phyloP scores from a whole-genome alignment of 345 rosid species.

The Kandelia obovata region DNA sequence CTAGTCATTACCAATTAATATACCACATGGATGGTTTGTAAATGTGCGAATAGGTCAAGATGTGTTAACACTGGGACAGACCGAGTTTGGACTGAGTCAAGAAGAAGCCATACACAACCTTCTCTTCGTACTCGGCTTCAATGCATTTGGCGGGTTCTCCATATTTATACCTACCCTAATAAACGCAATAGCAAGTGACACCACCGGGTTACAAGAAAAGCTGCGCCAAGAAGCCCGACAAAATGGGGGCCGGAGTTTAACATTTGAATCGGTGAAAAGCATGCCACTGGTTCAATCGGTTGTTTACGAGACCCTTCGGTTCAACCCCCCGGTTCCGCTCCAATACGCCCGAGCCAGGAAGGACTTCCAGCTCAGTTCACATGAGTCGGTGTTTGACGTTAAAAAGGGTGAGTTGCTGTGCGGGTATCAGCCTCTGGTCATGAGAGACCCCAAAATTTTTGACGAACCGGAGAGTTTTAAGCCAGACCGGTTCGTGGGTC shows the following conservation, averaged over 20 bases:
- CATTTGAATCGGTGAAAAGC: slow-evolving; percentile 53
- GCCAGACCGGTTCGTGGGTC: slow-evolving; percentile 59
- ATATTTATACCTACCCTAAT: slow-evolving; percentile 51
- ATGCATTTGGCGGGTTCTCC: slow-evolving; percentile 84
- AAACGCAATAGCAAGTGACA: slow-evolving; percentile 37
- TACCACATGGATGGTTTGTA: too few species aligned
- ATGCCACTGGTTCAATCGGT: slow-evolving; percentile 72
- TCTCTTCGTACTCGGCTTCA: slow-evolving; percentile 68
- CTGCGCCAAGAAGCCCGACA: slow-evolving; percentile 52
- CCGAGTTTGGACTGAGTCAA: slow-evolving; percentile 59
- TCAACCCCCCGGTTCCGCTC: slow-evolving; percentile 66
- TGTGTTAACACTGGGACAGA: slow-evolving; percentile 39
- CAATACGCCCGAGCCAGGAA: slow-evolving; percentile 78
- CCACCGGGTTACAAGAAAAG: slow-evolving; percentile 51
- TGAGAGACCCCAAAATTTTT: slow-evolving; percentile 61
- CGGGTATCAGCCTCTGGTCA: slow-evolving; percentile 67
- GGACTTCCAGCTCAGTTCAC: slow-evolving; percentile 60
- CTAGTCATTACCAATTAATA: too few species aligned
- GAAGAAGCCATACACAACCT: slow-evolving; percentile 64
- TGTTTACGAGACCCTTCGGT: slow-evolving; percentile 69
- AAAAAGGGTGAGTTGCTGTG: slow-evolving; percentile 80
- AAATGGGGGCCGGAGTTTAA: slow-evolving; percentile 34
- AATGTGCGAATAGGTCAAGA: slow-evolving; percentile 25
- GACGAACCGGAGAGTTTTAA: slow-evolving; percentile 63
- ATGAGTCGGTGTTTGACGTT: slow-evolving; percentile 56